These are phyloP conservation scores for Atractiella rhizophila DNA, from an alignment of 768 basidiomycete genomes.

Conservation along the genomic window DNA sequence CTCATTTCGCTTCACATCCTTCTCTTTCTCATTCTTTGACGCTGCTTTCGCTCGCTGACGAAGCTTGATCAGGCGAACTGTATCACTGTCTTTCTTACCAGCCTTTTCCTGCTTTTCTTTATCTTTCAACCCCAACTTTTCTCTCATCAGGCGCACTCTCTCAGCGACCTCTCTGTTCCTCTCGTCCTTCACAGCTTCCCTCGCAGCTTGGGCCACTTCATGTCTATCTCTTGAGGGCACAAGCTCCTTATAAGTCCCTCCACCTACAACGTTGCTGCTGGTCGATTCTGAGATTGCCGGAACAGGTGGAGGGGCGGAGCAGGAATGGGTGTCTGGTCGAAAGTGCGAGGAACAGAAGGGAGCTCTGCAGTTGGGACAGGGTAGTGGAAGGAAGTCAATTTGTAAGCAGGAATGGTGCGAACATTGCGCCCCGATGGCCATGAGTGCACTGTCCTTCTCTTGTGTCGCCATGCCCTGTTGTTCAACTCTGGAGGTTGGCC, in stretches of 20 bases:
- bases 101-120: slow-evolving; percentile 31
- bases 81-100: slow-evolving; percentile 34
- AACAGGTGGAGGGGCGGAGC: slow-evolving; percentile 19
- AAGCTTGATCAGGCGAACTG: slow-evolving; percentile 49
- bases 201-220: slow-evolving; percentile 11
- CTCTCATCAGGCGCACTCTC: slow-evolving; percentile 1
- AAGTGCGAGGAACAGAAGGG: slow-evolving; percentile 43
- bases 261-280: background rate
- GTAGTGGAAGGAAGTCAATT: slow-evolving; percentile 53
- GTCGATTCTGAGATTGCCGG: background rate
- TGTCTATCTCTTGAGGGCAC: slow-evolving; percentile 5
- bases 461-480: too few relatives aligned
- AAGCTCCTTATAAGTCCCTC: slow-evolving; percentile 19
- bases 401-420: slow-evolving; percentile 33
- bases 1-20: slow-evolving; percentile 30
- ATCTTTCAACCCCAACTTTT: slow-evolving; percentile 29
- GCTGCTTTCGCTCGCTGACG: slow-evolving; percentile 41
- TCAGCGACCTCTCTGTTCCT: slow-evolving; percentile 30
- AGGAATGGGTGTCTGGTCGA: slow-evolving; percentile 35
- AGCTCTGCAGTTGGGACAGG: slow-evolving; percentile 32
- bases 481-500: too few relatives aligned
- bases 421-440: slow-evolving; percentile 41
- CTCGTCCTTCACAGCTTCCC: slow-evolving; percentile 16
- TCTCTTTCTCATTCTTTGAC: slow-evolving; percentile 33
- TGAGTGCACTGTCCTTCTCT: too few relatives aligned